phyloP scores from a whole-genome alignment of 2,329 filamentous ascomycete species.

The Ophiostoma pallidulum region DNA sequence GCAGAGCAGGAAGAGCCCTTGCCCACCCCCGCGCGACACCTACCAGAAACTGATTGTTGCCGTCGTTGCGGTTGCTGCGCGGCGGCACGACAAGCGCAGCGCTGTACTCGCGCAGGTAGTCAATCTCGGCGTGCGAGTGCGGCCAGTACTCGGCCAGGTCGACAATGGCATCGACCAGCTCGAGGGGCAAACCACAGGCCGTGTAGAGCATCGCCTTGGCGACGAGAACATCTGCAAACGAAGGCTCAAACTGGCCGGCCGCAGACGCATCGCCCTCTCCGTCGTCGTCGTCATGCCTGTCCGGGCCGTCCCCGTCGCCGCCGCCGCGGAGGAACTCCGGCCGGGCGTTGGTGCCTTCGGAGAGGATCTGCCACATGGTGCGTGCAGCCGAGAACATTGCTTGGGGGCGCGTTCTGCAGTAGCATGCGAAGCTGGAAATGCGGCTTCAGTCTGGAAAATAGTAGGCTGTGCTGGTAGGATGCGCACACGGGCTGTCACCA shows the following conservation, averaged over 20 bases:
- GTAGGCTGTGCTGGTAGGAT: no score
- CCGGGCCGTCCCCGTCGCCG: no score
- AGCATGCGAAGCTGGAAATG: no score
- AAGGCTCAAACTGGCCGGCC: constrained; percentile 24
- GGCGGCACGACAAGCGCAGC: neutral
- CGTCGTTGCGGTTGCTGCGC: constrained; percentile 18
- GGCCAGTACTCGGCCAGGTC: constrained; percentile 57
- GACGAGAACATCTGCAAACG: constrained; percentile 38
- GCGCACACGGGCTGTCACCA: no score
- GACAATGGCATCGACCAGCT: constrained; percentile 46
- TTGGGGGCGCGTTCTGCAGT: no score
- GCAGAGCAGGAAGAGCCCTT: no score
- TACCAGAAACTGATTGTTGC: constrained; percentile 34
- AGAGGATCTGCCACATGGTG: no score
- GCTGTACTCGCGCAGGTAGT: constrained; percentile 17
- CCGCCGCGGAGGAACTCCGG: no score
- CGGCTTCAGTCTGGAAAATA: no score
- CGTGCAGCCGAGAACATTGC: no score
- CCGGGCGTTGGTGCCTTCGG: no score
- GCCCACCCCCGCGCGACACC: no score
- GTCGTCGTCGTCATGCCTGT: neutral
- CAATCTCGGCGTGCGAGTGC: constrained; percentile 31
- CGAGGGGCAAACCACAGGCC: constrained; percentile 37
- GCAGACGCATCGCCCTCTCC: neutral
- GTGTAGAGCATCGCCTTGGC: constrained; percentile 39